Conservation (phyloP, 805 yeast genomes). For the Starmerella floris region DNA sequence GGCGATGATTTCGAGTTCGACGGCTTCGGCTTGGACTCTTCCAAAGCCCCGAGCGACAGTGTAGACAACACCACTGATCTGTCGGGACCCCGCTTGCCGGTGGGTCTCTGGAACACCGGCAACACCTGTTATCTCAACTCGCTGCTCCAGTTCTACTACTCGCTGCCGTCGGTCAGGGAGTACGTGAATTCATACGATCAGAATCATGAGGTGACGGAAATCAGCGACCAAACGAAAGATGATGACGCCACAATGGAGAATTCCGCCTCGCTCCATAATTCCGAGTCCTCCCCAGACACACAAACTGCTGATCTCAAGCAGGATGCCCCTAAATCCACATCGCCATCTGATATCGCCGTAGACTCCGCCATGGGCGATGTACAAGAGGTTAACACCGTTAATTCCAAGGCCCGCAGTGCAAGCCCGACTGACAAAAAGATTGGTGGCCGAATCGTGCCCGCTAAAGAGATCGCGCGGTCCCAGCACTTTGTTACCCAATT, state of each 20-base stretch:
- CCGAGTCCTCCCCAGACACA: not conserved
- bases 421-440: slow-evolving; percentile 41
- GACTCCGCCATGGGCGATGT: not conserved
- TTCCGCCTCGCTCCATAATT: too few relatives aligned
- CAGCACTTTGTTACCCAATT: slow-evolving; percentile 67
- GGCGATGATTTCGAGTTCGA: not conserved
- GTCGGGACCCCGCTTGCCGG: slow-evolving; percentile 41
- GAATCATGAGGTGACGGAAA: not conserved
- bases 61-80: not conserved
- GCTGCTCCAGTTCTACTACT: slow-evolving; percentile 76
- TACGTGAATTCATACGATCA: slow-evolving; percentile 32
- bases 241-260: not conserved
- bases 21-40: not conserved
- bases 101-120: slow-evolving; percentile 87
- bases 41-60: not conserved
- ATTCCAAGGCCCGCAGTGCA: not conserved
- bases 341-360: too few relatives aligned
- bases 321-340: not conserved
- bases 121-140: slow-evolving; percentile 93
- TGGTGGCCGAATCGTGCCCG: slow-evolving; percentile 76
- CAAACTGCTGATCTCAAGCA: not conserved
- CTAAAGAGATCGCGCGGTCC: slow-evolving; percentile 66
- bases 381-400: not conserved
- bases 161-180: slow-evolving; percentile 66
- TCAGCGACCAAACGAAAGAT: not conserved